Base-by-base conservation (phyloP, 495 filamentous ascomycete species). In the Neohortaea acidophila region DNA sequence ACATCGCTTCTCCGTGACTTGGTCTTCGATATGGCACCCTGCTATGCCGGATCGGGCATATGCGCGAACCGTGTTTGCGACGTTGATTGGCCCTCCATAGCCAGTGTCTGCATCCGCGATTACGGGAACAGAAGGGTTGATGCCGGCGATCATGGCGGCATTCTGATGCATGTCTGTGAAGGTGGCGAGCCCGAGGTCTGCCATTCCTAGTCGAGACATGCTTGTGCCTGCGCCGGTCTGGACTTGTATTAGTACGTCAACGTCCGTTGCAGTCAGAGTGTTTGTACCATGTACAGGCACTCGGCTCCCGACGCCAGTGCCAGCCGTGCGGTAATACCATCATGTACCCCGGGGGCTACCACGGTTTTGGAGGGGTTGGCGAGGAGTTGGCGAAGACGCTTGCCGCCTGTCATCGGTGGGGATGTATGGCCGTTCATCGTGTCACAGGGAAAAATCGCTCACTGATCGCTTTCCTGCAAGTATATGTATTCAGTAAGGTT, bases 21-120 rank as follows among this genome's bases (percentile, higher is more conserved):
- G 75, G 58, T 82, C 78, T 59, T 84, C 78, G 39, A 82, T 68
- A 44, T 82, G 76, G 43, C 82, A 63, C 7, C 67, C 79, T 3
- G 77, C 77, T 0, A 81, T 72, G n/a, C 74, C 74, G 8, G 72
- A 66, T n/a, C 64, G 63, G 28, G 72, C 70, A 51, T 81, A 83
- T 30, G 72, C 60, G 43, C 68, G 60, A n/a, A 79, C 67, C 1
- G 75, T 67, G 24, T 69, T 65, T n/a, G 68, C 61, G 13, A 81
- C 68, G 63, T 75, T 74, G 22, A 77, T 56, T 10, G 57, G 52
- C 22, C 52, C 53, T 14, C 55, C 55, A 36, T 59, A 59, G 20
- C 55, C 55, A 0, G 55, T 59, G 32, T 83, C 77, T 45, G 73
- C 75, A 47, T 81, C 77, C n/a, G 77, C 77, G 51, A 83, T 79